Evolutionary conservation across 1,139 yeast species (phyloP).

Genomic region (Kurtzmaniella quercitrusa): DNA sequence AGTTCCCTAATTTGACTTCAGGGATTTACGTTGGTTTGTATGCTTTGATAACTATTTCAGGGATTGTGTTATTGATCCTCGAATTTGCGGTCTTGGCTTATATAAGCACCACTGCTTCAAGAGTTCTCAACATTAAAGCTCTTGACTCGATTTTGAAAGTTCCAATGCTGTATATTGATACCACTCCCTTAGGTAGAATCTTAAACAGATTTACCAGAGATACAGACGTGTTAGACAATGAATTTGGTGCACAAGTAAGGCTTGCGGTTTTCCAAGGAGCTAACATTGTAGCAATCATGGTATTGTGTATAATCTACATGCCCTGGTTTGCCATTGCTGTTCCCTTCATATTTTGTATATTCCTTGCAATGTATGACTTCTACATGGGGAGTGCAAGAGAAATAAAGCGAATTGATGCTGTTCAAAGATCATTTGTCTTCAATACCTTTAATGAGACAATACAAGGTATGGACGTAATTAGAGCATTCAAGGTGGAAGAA

Average conservation of each 20-base stretch:
- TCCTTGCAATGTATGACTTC: slow-evolving; percentile 50
- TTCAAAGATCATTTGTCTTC: slow-evolving; percentile 32
- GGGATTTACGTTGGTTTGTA: slow-evolving; percentile 13
- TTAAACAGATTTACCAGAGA: slow-evolving; percentile 70
- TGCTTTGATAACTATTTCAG: slow-evolving; percentile 14
- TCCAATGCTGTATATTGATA: slow-evolving; percentile 58
- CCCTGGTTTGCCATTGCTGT: slow-evolving; percentile 76
- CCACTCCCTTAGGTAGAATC: slow-evolving; percentile 59
- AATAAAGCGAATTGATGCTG: slow-evolving; percentile 40
- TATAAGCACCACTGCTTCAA: slow-evolving; percentile 16
- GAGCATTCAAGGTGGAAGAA: slow-evolving; percentile 18
- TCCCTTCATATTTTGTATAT: slow-evolving; percentile 46
- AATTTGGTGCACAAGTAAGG: slow-evolving; percentile 57
- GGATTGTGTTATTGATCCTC: slow-evolving; percentile 18
- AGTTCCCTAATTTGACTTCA: slow-evolving; percentile 5
- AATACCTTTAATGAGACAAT: slow-evolving; percentile 26
- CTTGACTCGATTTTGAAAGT: slow-evolving; percentile 40
- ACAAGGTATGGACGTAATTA: slow-evolving; percentile 24
- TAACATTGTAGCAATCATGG: slow-evolving; percentile 56
- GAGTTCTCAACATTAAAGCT: slow-evolving; percentile 31
- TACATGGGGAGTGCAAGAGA: slow-evolving; percentile 45
- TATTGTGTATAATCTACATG: slow-evolving; percentile 62
- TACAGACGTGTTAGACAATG: slow-evolving; percentile 78
- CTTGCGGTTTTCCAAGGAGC: slow-evolving; percentile 47
- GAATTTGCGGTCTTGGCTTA: slow-evolving; percentile 23